Conservation (phyloP, 2,329 filamentous ascomycete species). For the Cephalotrichum gorgonifer region DNA sequence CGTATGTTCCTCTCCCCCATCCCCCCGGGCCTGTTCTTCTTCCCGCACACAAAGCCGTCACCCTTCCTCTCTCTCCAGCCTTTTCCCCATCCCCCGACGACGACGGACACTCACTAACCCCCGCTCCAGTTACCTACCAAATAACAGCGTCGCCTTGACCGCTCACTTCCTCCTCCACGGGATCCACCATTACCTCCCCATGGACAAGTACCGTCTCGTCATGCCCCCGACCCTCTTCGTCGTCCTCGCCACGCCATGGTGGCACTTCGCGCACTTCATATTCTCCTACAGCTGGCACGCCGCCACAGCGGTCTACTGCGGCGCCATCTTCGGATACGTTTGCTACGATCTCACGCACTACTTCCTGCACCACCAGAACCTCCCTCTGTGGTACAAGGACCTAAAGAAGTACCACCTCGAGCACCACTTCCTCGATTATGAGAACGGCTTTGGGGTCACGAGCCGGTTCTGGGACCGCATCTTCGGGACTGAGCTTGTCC, state of each 20-base stretch:
- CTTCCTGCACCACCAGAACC: slow-evolving; percentile 91
- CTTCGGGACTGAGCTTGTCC: slow-evolving; percentile 73
- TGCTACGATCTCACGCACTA: slow-evolving; percentile 98
- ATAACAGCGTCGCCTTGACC: slow-evolving; percentile 80
- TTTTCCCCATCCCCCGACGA: neutral
- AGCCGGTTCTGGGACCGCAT: slow-evolving; percentile 91
- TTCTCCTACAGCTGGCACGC: slow-evolving; percentile 81
- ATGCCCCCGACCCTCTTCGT: slow-evolving; percentile 92
- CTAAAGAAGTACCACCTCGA: slow-evolving; percentile 97
- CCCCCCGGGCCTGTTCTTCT: slow-evolving; percentile 59
- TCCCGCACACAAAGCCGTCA: slow-evolving; percentile 57
- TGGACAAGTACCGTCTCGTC: slow-evolving; percentile 94
- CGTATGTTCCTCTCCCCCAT: slow-evolving; percentile 43
- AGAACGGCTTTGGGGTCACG: slow-evolving; percentile 94
- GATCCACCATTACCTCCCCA: slow-evolving; percentile 97
- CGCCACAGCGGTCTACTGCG: slow-evolving; percentile 69
- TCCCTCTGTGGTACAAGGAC: slow-evolving; percentile 79
- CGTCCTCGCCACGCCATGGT: slow-evolving; percentile 78
- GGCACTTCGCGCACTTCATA: slow-evolving; percentile 73
- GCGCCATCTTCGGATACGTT: slow-evolving; percentile 89
- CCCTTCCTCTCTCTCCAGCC: neutral
- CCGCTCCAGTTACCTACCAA: slow-evolving; percentile 64
- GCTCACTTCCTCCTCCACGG: slow-evolving; percentile 90
- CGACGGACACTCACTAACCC: no score
- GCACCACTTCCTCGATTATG: slow-evolving; percentile 96